Base-by-base conservation (phyloP, 345 rosid species). In the Pugionium dolabratum region DNA sequence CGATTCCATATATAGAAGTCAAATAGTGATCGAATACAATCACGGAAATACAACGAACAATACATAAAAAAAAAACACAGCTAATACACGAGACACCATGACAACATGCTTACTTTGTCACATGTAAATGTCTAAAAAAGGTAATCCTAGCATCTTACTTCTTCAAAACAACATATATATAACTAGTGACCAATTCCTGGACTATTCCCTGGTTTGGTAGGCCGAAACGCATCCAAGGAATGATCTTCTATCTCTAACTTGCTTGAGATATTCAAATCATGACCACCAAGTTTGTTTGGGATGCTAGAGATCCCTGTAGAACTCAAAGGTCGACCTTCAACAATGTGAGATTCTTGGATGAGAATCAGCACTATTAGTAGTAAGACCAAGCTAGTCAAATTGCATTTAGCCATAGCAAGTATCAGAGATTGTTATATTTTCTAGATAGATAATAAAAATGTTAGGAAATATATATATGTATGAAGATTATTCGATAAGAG, bases 131-230 rank as follows among this genome's bases (percentile, higher is more conserved):
- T 49, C 29, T 41, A 11, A 49, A 36, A 50, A 18, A n/a, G 18
- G 18, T 4, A 71, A 27, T 30, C 62, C 7, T 47, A 8, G 42
- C 27, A 64, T 57, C 52, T 33, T 49, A 36, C 37, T 27, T 36
- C 29, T 30, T 32, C 41, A 64, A 27, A 58, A 58, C 53, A 60
- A 66, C 60, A 18, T 10, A 53, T n/a, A n/a, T 18, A 18, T 58
- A 48, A 49, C 58, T 75, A 80, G 66, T 86, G 91, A 42, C 91
- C 91, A 9, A 84, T 84, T 3, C 84, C 88, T 3, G 88, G 88
- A 65, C 88, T 83, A 54, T 83, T 82, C 40, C 85, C 88, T 1
- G 88, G 88, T 2, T 71, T 56, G 29, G 88, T 83, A 11, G 85
- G 85, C 4, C 81, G 81, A 66, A 79, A 77, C 18, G 77, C 88